Evolutionary conservation across 441 rosid genomes (phyloP).

Genomic region (Populus hybrid): DNA sequence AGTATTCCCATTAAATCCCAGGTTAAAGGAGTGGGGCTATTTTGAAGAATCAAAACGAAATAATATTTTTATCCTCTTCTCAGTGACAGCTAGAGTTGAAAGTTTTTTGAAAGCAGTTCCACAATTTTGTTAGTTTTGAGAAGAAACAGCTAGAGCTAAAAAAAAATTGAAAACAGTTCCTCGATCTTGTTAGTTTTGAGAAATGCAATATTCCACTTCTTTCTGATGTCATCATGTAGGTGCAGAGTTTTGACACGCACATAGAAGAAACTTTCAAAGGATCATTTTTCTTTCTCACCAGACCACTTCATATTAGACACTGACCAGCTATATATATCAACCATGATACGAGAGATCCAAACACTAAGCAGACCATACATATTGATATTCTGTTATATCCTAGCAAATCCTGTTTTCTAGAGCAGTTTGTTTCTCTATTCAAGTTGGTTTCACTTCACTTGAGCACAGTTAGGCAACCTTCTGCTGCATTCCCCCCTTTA

Average conservation of each 20-base stretch:
- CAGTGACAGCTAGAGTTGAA: not conserved
- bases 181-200: too few species aligned
- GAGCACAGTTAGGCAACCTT: not conserved
- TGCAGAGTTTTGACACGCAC: not conserved
- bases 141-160: too few species aligned
- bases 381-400: not conserved
- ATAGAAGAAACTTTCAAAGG: not conserved
- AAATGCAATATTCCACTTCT: not conserved
- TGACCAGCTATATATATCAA: not conserved
- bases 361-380: not conserved
- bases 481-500: not conserved
- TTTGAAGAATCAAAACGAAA: not conserved
- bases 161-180: too few species aligned
- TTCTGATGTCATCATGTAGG: not conserved
- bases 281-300: not conserved
- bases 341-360: not conserved
- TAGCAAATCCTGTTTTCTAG: not conserved
- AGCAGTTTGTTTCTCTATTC: not conserved
- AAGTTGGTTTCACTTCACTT: not conserved
- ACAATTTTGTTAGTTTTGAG: too few species aligned
- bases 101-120: not conserved
- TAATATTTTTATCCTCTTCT: not conserved
- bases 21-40: not conserved
- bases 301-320: not conserved
- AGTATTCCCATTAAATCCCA: not conserved